Evolutionary conservation across 176 grass and related monocot genomes (phyloP).

Genomic region (Thinopyrum elongatum): DNA sequence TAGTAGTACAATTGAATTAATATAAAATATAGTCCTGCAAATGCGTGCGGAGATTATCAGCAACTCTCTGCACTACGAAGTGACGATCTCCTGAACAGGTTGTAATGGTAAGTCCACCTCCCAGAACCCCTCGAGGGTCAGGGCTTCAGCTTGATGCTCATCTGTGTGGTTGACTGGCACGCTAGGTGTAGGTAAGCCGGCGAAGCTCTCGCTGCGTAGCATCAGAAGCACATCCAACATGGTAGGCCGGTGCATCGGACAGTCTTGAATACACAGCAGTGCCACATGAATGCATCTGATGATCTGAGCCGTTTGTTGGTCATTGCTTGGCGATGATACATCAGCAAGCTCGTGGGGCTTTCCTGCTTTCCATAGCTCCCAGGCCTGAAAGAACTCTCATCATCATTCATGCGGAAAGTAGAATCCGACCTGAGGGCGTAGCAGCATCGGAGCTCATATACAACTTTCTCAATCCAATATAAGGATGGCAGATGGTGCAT

Average conservation of each 20-base stretch:
- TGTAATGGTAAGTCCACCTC: background rate
- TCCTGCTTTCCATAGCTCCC: conserved; percentile 15
- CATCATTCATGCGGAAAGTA: too few species aligned
- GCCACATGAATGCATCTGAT: conserved; percentile 14
- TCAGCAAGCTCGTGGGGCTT: background rate
- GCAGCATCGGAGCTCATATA: too few species aligned
- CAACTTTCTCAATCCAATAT: too few species aligned
- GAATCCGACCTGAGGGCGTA: too few species aligned
- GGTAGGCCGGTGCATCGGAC: background rate
- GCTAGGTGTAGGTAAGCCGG: background rate
- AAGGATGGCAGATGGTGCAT: background rate
- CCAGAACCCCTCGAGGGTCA: background rate
- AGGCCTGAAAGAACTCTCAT: conserved; percentile 7
- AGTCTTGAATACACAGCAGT: conserved; percentile 11
- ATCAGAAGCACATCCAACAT: conserved; percentile 8
- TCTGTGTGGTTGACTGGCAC: background rate
- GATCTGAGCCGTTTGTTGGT: background rate
- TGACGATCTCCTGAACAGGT: background rate
- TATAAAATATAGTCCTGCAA: background rate
- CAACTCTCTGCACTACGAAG: background rate
- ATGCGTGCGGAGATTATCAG: background rate
- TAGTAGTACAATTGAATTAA: background rate
- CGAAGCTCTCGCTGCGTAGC: background rate
- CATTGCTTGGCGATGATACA: background rate
- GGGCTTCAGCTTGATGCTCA: background rate